These are phyloP conservation scores for Neofusicoccum kwambonambiense DNA, from an alignment of 2,329 filamentous ascomycete species.

Conservation along the genomic window DNA sequence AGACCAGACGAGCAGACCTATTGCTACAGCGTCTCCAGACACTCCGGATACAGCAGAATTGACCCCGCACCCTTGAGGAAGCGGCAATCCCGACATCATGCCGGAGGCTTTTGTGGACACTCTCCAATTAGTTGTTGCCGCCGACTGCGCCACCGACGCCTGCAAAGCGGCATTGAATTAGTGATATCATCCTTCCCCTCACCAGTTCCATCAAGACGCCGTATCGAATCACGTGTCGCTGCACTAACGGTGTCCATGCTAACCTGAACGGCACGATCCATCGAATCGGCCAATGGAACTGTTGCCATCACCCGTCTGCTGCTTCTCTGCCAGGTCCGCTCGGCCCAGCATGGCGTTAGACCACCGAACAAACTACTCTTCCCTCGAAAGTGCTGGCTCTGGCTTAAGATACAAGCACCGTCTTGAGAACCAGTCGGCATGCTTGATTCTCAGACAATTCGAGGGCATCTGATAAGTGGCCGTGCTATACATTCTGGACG, in stretches of 20 bases:
- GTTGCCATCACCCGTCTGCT: not conserved
- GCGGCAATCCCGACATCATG: too few relatives aligned
- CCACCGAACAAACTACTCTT: too few relatives aligned
- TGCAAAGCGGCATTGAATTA: not conserved
- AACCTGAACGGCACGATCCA: not conserved
- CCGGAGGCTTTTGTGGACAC: not conserved
- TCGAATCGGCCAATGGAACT: not conserved
- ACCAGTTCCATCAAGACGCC: not conserved
- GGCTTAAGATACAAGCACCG: too few relatives aligned
- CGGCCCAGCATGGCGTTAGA: too few relatives aligned
- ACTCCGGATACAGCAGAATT: too few relatives aligned
- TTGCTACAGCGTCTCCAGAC: not conserved
- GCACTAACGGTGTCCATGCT: not conserved
- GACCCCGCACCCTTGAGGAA: too few relatives aligned
- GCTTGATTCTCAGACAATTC: too few relatives aligned
- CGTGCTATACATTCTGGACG: too few relatives aligned
- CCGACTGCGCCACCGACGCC: not conserved
- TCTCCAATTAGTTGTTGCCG: not conserved
- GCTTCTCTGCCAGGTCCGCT: not conserved
- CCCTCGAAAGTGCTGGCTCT: too few relatives aligned
- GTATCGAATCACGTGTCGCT: not conserved
- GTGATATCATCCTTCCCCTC: slow-evolving; percentile 13
- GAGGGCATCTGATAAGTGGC: too few relatives aligned
- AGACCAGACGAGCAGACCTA: too few relatives aligned
- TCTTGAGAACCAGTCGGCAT: too few relatives aligned